These are phyloP conservation scores for Phytopythium kandeliae DNA, from an alignment of 352 stramenopile species.

Conservation along the genomic window DNA sequence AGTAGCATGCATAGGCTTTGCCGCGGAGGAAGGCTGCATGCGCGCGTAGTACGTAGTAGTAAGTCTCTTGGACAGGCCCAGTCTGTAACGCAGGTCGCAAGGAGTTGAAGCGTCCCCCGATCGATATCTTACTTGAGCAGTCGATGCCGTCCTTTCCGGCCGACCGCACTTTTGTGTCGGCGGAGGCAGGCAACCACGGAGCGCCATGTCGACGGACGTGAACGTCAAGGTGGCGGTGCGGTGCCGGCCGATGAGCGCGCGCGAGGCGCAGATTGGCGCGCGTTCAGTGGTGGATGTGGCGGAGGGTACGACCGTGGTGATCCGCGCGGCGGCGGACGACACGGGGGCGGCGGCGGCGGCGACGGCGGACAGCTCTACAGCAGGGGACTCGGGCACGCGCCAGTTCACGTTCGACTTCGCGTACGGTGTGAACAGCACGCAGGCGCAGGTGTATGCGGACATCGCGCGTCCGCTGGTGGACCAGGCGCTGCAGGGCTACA, in stretches of 20 bases:
- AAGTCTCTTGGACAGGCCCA: too few species aligned
- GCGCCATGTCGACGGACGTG: conserved; percentile 62
- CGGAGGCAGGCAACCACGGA: too few species aligned
- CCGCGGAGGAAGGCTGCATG: too few species aligned
- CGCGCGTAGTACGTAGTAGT: too few species aligned
- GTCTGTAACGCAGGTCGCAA: background rate
- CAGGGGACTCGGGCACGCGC: conserved; percentile 17
- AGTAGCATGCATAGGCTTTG: too few species aligned
- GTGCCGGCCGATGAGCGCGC: conserved; percentile 78
- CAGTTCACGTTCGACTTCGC: conserved; percentile 86
- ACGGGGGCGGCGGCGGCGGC: conserved; percentile 7
- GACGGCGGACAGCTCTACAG: conserved; percentile 4
- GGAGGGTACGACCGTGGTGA: conserved; percentile 49
- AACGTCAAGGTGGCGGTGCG: conserved; percentile 90
- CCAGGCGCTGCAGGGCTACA: conserved; percentile 74
- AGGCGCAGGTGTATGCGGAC: conserved; percentile 76
- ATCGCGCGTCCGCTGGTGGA: conserved; percentile 73
- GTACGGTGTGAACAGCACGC: conserved; percentile 68
- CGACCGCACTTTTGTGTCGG: background rate
- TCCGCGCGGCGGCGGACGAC: conserved; percentile 24
- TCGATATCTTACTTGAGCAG: too few species aligned
- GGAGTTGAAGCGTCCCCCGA: conserved; percentile 4
- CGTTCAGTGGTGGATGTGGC: conserved; percentile 49
- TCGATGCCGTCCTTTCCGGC: background rate
- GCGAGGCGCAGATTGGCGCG: conserved; percentile 61